These are phyloP conservation scores for Rubroboletus satanas DNA, from an alignment of 768 basidiomycete genomes.

Conservation along the genomic window DNA sequence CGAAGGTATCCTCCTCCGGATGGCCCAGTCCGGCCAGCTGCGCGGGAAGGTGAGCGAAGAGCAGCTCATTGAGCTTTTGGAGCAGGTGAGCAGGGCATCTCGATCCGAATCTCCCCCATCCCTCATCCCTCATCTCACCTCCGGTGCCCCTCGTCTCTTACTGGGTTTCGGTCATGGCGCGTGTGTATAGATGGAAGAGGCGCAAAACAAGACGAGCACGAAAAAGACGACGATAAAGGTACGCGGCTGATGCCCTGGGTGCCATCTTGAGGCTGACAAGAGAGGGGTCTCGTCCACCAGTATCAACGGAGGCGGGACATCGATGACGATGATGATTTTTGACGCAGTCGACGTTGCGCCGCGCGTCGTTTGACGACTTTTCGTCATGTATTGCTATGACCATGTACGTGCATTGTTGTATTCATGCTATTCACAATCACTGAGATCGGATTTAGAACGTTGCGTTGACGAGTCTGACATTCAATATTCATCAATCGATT, in stretches of 20 bases:
- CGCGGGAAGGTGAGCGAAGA: conserved; percentile 71
- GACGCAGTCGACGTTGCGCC: background rate
- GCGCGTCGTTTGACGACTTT: background rate
- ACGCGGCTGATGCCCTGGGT: conserved; percentile 4
- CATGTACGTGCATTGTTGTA: background rate
- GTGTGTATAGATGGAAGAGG: conserved; percentile 50
- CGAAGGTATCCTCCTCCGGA: conserved; percentile 70
- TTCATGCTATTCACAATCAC: background rate
- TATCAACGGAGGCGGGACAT: conserved; percentile 64
- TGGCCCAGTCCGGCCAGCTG: conserved; percentile 82
- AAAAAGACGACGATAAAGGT: conserved; percentile 63
- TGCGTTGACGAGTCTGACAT: background rate
- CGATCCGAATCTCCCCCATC: background rate
- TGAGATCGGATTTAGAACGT: background rate
- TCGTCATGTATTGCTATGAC: background rate
- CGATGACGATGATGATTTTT: conserved; percentile 62
- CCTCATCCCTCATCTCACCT: background rate
- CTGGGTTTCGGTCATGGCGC: conserved; percentile 3
- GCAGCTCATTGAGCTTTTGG: conserved; percentile 80
- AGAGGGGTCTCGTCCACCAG: conserved; percentile 28
- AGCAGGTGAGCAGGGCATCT: conserved; percentile 55
- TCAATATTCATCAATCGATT: background rate
- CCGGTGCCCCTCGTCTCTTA: background rate
- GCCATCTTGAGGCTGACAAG: background rate
- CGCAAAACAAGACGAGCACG: conserved; percentile 43